Evolutionary conservation across 2,329 filamentous ascomycete genomes (phyloP), one percentile per base, ranked within the genome.

Genomic region (Ciborinia camelliae): DNA sequence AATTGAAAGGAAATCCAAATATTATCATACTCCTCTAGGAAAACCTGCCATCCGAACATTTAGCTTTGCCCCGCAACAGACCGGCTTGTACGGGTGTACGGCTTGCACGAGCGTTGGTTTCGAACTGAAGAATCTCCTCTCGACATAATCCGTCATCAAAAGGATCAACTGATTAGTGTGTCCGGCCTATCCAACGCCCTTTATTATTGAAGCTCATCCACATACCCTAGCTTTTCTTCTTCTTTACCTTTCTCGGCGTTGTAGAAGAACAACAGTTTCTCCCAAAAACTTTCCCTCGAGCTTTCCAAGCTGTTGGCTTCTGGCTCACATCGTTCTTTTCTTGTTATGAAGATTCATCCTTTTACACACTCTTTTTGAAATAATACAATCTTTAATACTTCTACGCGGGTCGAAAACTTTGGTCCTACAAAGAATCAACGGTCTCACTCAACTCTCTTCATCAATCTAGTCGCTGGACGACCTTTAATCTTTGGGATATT

Each of bases 271-370:
- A 76, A 76, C 76, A 76, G 73, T 14, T 74, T 73, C 74, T 74
- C 74, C 76, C 70, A 72, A 72, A 75, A 76, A 74, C 75, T 79
- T 80, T n/a, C 39, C 18, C 26, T 12, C 28, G 45, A 53, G 35
- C 37, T 47, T 45, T 45, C 41, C 37, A 54, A 52, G 54, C 55
- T 61, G 32, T 48, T 61, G 32, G 37, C 64, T 86, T 84, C 85
- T 86, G 83, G 84, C 78, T 85, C 83, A 86, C 83, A 83, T 79
- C 78, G 72, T 76, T 81, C 78, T 77, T 79, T 81, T 78, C 73
- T 78, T 64, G 12, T 43, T 35, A 67, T 69, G 65, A 66, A 68
- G 65, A 66, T 69, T 62, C 76, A 74, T 76, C 76, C 77, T 72
- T 69, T 35, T 18, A 45, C 8, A 45, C 30, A 47, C 71, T 70